These are phyloP conservation scores for Heritiera littoralis DNA, from an alignment of 345 rosid species.

Conservation along the genomic window DNA sequence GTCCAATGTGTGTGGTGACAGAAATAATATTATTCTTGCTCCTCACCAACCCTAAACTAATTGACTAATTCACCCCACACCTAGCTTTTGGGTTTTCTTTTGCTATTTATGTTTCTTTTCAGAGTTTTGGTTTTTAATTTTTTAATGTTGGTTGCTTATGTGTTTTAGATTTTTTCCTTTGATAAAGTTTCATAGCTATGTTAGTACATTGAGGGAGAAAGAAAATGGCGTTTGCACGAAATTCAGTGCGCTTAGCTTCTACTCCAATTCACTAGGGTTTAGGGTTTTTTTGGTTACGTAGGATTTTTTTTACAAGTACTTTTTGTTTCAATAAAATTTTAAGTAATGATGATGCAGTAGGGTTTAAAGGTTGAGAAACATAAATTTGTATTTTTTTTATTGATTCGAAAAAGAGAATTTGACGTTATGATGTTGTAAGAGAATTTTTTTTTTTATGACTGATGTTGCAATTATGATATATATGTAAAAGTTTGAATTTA, in stretches of 20 bases:
- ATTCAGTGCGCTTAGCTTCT: not conserved
- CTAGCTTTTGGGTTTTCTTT: not conserved
- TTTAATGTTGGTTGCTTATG: not conserved
- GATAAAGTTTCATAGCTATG: not conserved
- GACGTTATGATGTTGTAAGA: no score
- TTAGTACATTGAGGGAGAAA: not conserved
- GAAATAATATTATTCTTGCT: slow-evolving; percentile 6
- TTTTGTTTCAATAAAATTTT: no score
- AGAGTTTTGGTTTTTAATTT: not conserved
- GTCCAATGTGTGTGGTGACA: slow-evolving; percentile 16
- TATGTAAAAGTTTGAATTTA: no score
- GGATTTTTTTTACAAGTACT: no score
- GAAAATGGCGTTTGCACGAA: not conserved
- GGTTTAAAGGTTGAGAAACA: not conserved
- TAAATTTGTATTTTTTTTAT: not conserved
- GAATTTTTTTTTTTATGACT: no score
- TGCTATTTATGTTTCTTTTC: not conserved
- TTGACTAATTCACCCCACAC: slow-evolving; percentile 11
- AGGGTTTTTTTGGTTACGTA: not conserved
- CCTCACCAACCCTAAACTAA: slow-evolving; percentile 21
- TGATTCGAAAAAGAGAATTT: not conserved
- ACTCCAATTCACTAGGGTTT: not conserved
- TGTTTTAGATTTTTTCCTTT: not conserved
- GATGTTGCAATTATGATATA: no score
- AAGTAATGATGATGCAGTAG: no score